phyloP scores from a whole-genome alignment of 345 rosid genomes.

The Populus alba region DNA sequence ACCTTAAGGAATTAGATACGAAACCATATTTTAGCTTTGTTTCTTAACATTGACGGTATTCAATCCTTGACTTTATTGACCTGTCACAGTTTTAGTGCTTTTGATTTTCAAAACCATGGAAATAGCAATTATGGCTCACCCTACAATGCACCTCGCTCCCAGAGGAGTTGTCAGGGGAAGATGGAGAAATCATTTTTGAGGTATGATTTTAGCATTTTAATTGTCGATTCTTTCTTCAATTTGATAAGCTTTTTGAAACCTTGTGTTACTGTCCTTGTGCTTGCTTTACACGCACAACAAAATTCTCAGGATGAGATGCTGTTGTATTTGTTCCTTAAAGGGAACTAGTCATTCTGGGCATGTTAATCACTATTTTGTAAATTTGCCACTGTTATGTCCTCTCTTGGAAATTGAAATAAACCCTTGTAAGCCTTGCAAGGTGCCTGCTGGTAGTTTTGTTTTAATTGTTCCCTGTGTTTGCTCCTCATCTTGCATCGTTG shows the following conservation, averaged over 20 bases:
- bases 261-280: not conserved
- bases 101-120: conserved; percentile 85
- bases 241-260: not conserved
- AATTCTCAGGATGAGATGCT: not conserved
- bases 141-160: conserved; percentile 37
- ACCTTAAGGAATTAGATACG: not conserved
- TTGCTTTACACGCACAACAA: not conserved
- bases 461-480: not conserved
- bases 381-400: not conserved
- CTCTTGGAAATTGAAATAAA: not conserved
- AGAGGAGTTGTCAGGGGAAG: conserved; percentile 96
- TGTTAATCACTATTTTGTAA: not conserved
- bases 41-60: not conserved
- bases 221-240: not conserved
- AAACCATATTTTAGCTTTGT: not conserved
- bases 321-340: not conserved
- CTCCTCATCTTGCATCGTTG: not conserved
- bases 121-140: conserved; percentile 86
- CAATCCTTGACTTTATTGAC: not conserved
- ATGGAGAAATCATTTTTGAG: conserved; percentile 97
- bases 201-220: conserved; percentile 34
- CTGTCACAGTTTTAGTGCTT: conserved; percentile 72
- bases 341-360: not conserved
- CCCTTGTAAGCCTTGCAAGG: not conserved
- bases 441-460: not conserved